Base-by-base conservation (phyloP, 192 early-diverging fungal genomes). In the Backusella liffmaniae region DNA sequence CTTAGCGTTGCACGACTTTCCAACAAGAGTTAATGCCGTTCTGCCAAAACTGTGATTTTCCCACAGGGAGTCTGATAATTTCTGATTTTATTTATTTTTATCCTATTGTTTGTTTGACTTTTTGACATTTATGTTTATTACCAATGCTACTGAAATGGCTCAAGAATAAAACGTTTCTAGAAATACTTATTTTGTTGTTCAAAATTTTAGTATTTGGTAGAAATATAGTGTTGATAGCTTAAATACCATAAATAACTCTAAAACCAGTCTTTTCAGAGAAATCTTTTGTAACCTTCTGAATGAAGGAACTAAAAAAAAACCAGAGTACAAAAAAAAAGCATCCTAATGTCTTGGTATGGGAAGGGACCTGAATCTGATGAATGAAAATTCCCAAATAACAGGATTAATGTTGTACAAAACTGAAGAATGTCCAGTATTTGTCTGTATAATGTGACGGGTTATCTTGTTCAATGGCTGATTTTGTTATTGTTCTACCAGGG, bases 41-140 rank as follows among this genome's bases (percentile, higher is more conserved):
- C 56, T 29, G 56, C 56, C 56, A 62, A 62, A 62, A 23, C 56
- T 62, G 56, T 62, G 56, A 62, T 62, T 62, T 62, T 62, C 56
- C 56, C 56, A 62, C 56, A 62, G 56, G 56, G 3, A 4, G 4
- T 62, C 7, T 62, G 56, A 62, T 62, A 62, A 29, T 62, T 62
- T 62, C 56, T 62, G 56, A 62, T 62, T 62, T 62, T 62, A 4
- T 26, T 62, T 62, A 32, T 32, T 32, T 10, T 29, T 13, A 4
- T 26, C 23, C 56, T 62, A 29, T 26, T 62, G 26, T 23, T 56
- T 56, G n/a, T 56, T 23, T 56, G n/a, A 56, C 53, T 56, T 62
- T 39, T 29, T 62, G 56, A 62, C 26, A 29, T 62, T 29, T 62
- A 12, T 29, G 9, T 29, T 29, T 26, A 4, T 29, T 12, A 62